Conservation (phyloP, 2,329 filamentous ascomycete species). For the Exophiala mesophila region DNA sequence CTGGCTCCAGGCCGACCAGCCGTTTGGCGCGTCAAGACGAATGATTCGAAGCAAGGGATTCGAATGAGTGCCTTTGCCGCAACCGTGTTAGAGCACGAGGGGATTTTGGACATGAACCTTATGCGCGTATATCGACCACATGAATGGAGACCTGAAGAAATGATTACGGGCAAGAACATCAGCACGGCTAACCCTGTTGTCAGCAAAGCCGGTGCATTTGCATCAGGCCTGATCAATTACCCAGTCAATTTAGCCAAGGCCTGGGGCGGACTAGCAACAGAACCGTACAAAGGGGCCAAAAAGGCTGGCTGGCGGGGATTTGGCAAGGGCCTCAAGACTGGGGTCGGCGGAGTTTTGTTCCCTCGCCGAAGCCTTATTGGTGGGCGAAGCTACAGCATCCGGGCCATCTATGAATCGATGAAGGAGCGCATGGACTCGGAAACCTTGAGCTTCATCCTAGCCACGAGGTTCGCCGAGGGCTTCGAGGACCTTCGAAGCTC, state of each 20-base stretch:
- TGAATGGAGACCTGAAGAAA: slow-evolving; percentile 67
- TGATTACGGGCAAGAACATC: slow-evolving; percentile 7
- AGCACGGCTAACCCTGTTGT: slow-evolving; percentile 63
- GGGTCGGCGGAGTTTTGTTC: slow-evolving; percentile 61
- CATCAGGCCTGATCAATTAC: slow-evolving; percentile 69
- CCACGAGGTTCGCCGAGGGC: slow-evolving; percentile 27
- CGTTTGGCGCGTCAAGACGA: slow-evolving; percentile 67
- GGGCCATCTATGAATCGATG: slow-evolving; percentile 26
- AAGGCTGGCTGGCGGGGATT: slow-evolving; percentile 39
- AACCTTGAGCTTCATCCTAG: slow-evolving; percentile 29
- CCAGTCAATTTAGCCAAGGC: slow-evolving; percentile 49
- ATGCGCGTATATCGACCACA: slow-evolving; percentile 59
- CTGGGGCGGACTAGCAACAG: slow-evolving; percentile 40
- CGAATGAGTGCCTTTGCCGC: slow-evolving; percentile 68
- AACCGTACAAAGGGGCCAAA: slow-evolving; percentile 41
- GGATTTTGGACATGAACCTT: slow-evolving; percentile 61
- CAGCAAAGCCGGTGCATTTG: slow-evolving; percentile 67
- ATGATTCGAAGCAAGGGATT: slow-evolving; percentile 37
- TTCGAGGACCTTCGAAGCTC: slow-evolving; percentile 26
- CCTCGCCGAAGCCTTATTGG: slow-evolving; percentile 47
- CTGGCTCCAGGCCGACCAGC: slow-evolving; percentile 65
- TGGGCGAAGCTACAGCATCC: slow-evolving; percentile 24
- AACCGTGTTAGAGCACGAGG: slow-evolving; percentile 59
- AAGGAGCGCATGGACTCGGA: slow-evolving; percentile 24
- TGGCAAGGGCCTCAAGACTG: slow-evolving; percentile 40